Conservation (phyloP, 2,329 filamentous ascomycete genomes). For the Aulographum hederae region DNA sequence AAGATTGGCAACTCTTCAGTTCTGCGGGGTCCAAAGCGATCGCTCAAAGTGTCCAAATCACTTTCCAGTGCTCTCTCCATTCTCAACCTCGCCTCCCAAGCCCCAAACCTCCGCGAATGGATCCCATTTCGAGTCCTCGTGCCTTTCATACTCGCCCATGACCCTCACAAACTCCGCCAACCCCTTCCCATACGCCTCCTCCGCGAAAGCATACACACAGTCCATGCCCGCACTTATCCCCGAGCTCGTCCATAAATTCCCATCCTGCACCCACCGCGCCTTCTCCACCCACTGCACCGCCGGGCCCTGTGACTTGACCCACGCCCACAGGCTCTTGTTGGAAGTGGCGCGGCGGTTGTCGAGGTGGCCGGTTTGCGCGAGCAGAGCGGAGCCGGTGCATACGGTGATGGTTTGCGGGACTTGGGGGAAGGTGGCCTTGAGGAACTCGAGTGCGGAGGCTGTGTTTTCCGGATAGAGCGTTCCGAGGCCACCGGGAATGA, state of each 20-base stretch:
- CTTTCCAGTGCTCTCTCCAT: too few species aligned
- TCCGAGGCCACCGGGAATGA: constrained; percentile 1
- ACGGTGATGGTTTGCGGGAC: constrained; percentile 2
- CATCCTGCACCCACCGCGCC: constrained; percentile 10
- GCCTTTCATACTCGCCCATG: neutral
- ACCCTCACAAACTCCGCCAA: neutral
- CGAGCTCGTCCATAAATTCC: constrained; percentile 9
- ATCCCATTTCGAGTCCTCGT: neutral
- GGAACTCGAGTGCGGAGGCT: neutral
- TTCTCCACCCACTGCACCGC: constrained; percentile 9
- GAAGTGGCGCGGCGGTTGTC: constrained; percentile 8
- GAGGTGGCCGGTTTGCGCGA: constrained; percentile 9
- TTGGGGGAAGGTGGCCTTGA: neutral
- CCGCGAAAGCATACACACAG: neutral
- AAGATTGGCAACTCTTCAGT: too few species aligned
- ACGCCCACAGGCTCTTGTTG: constrained; percentile 9
- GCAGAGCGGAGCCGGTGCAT: constrained; percentile 9
- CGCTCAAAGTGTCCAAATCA: too few species aligned
- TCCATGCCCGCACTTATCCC: constrained; percentile 9
- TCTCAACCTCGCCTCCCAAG: too few species aligned
- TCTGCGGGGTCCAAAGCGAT: too few species aligned
- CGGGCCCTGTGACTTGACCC: constrained; percentile 6
- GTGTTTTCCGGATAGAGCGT: neutral
- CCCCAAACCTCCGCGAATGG: neutral
- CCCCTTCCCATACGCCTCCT: neutral